Percentiles rank a stretch among this genome's conserved stretches.
phyloP scores from a whole-genome alignment of 2,329 filamentous ascomycete genomes.

The Neurospora sp. region DNA sequence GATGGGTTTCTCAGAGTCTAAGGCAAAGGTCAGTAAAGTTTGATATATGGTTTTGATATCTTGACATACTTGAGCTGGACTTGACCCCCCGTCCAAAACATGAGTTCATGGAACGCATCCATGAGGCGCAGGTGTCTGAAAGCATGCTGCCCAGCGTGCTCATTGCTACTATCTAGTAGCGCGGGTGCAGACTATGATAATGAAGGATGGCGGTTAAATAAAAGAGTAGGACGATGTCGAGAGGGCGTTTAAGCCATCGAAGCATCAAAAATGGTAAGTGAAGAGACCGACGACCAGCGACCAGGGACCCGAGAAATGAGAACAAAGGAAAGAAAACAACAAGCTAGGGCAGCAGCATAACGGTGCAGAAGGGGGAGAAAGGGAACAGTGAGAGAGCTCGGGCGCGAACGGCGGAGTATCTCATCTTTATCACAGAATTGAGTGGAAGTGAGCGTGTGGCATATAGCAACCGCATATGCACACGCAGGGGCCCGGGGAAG shows the following conservation, averaged over 20 bases:
- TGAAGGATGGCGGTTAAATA: conserved; percentile 3
- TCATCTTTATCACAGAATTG: conserved; percentile 11
- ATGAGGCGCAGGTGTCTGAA: conserved; percentile 33
- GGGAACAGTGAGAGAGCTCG: background rate
- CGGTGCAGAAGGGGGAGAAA: background rate
- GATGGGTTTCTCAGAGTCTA: conserved; percentile 20
- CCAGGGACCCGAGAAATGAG: conserved; percentile 15
- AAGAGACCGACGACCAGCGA: conserved; percentile 17
- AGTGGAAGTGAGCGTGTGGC: background rate
- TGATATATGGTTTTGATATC: background rate
- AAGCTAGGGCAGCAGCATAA: background rate
- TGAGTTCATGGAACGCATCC: conserved; percentile 34
- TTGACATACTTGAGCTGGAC: conserved; percentile 20
- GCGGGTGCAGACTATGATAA: conserved; percentile 4
- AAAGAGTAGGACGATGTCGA: conserved; percentile 5
- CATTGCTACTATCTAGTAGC: conserved; percentile 9
- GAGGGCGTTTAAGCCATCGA: background rate
- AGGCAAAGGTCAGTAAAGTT: conserved; percentile 7
- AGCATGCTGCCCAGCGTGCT: conserved; percentile 27
- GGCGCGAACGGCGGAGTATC: conserved; percentile 2
- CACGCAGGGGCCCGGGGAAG: background rate
- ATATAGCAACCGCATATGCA: background rate
- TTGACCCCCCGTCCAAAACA: conserved; percentile 36
- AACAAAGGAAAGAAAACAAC: conserved; percentile 7
- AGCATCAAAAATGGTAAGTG: background rate